Conservation (phyloP, 148 eudicot genomes). For the Heliosperma pusillum region DNA sequence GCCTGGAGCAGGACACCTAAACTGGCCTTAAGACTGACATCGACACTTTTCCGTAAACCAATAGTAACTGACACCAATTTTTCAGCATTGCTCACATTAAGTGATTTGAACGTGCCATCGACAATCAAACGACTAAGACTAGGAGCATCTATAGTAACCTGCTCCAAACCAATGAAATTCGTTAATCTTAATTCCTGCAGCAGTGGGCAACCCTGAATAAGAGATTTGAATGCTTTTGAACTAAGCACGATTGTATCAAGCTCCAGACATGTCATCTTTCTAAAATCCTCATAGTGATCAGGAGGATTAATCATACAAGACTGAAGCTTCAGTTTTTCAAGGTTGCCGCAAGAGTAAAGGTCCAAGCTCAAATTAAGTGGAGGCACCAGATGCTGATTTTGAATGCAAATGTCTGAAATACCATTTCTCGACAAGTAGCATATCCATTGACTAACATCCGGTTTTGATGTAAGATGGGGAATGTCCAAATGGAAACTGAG, state of each 20-base stretch:
- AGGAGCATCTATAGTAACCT: too few relatives aligned
- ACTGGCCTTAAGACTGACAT: not conserved
- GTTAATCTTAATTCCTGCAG: too few relatives aligned
- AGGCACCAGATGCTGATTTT: not conserved
- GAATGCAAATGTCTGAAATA: conserved; percentile 23
- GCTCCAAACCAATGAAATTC: too few relatives aligned
- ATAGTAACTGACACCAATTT: too few relatives aligned
- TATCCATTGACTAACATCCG: conserved; percentile 21
- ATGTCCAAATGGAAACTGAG: not conserved
- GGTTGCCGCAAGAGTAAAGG: conserved; percentile 15
- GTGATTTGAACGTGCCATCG: too few relatives aligned
- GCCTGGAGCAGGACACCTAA: too few relatives aligned
- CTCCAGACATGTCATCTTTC: conserved; percentile 23
- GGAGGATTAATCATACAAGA: conserved; percentile 2
- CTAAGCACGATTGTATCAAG: conserved; percentile 6
- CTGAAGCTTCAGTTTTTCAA: conserved; percentile 25
- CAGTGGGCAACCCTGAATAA: too few relatives aligned
- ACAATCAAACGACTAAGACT: too few relatives aligned
- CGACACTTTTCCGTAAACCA: not conserved
- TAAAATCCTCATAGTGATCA: conserved; percentile 15
- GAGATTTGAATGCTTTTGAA: not conserved
- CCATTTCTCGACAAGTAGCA: conserved; percentile 25
- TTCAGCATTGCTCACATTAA: too few relatives aligned
- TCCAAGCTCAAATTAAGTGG: conserved; percentile 13
- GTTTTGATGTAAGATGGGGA: too few relatives aligned